A percentile compares a stretch with the other conserved stretches of the same genome.
These are phyloP conservation scores for Triticum urartu DNA, from an alignment of 176 grass and related monocot species.

Conservation along the genomic window DNA sequence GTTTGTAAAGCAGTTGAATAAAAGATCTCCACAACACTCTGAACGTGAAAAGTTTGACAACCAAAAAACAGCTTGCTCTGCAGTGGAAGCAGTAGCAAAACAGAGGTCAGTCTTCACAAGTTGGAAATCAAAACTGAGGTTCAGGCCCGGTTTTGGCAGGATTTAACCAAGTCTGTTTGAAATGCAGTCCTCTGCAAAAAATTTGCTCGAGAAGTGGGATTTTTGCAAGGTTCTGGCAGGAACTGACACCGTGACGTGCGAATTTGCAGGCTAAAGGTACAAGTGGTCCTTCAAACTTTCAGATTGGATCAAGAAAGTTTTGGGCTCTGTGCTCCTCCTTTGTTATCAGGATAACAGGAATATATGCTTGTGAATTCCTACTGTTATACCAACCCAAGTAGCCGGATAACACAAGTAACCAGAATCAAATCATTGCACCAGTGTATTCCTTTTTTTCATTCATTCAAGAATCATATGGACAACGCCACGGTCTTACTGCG, in stretches of 20 bases:
- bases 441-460: neutral
- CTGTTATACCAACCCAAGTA: conserved; percentile 30
- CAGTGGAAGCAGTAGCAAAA: neutral
- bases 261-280: conserved; percentile 36
- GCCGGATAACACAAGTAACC: conserved; percentile 2
- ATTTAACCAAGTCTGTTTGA: neutral
- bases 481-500: neutral
- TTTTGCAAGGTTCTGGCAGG: neutral
- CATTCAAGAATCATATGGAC: neutral
- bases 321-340: conserved; percentile 9
- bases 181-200: neutral
- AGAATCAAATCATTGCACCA: conserved; percentile 31
- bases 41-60: neutral
- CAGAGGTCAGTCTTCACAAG: neutral
- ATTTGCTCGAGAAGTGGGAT: conserved; percentile 16
- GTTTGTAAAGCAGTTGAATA: neutral
- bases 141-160: conserved; percentile 8
- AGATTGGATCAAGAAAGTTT: conserved; percentile 52
- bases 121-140: neutral
- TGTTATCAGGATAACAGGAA: conserved; percentile 44
- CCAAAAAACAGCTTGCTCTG: neutral
- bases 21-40: conserved; percentile 9
- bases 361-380: conserved; percentile 40
- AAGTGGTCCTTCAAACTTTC: conserved; percentile 51
- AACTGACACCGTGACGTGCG: conserved; percentile 25